Base-by-base conservation (phyloP, 2,329 filamentous ascomycete species). In the Cladophialophora bantiana region DNA sequence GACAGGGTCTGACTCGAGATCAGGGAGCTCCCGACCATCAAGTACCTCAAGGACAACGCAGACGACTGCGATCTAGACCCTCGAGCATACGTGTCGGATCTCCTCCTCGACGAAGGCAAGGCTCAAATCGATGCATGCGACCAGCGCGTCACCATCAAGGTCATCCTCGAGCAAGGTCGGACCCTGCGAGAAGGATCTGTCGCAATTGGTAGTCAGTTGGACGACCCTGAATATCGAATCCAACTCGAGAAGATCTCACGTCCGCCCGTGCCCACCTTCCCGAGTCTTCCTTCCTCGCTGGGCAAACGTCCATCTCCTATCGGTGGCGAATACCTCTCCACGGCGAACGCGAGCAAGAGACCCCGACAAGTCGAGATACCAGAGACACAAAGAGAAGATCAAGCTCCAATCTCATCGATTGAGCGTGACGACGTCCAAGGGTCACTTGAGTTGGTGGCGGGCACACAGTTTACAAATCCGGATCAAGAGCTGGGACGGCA, bases 21-120 rank as follows among this genome's bases (percentile, higher is more conserved):
- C 62, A 74, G 72, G 38, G 65, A 70, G 4, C 59, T 74, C 20
- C 67, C 70, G 6, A 66, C 64, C 18, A 68, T 74, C 69, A 74
- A 74, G 54, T 72, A 72, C 55, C 64, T 74, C 26, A 74, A 73
- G 57, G 72, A 74, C 56, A 52, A 45, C 57, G 65, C 70, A 54
- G 69, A 73, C 56, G 72, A 74, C 48, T 68, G 64, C 68, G 71
- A 73, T 54, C 69, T 74, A 42, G 71, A 73, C 62, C 70, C 68
- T 18, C 68, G 72, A 57, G 60, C 66, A 1, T 71, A 60, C 10
- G 67, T 73, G n/a, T 68, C 69, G 12, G 72, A 74, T 62, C 65
- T 71, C 9, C 69, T 74, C 10, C 62, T 74, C 2, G 69, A 74
- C 59, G 71, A 73, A 58, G 72, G 72, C 32, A 70, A 68, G 59